These are phyloP conservation scores for Ustilago esculenta DNA, from an alignment of 1,284 basidiomycete genomes.

Conservation along the genomic window DNA sequence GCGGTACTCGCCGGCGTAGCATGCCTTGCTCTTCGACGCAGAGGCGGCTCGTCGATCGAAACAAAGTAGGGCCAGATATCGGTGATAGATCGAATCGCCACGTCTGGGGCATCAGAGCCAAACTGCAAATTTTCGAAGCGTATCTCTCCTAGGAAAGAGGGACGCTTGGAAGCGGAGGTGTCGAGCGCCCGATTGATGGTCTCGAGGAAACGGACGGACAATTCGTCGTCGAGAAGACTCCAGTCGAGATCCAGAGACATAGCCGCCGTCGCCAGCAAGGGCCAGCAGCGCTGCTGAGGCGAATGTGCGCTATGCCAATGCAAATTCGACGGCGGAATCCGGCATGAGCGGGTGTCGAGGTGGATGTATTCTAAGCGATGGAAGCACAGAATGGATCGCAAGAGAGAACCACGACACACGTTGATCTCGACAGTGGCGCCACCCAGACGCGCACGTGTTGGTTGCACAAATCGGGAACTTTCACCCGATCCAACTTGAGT, in stretches of 20 bases:
- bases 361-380: no score
- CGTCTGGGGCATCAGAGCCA: slow-evolving; percentile 81
- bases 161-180: slow-evolving; percentile 73
- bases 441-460: no score
- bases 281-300: background rate
- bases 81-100: slow-evolving; percentile 88
- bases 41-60: slow-evolving; percentile 36
- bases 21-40: slow-evolving; percentile 23
- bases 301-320: slow-evolving; percentile 3
- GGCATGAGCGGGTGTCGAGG: background rate
- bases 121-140: slow-evolving; percentile 86
- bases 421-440: no score
- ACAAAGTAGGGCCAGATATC: slow-evolving; percentile 92
- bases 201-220: slow-evolving; percentile 78
- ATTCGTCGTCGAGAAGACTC: slow-evolving; percentile 73
- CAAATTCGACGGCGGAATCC: fast-evolving
- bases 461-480: slow-evolving; percentile 8
- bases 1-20: slow-evolving; percentile 32
- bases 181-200: slow-evolving; percentile 82
- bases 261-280: background rate
- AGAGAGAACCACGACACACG: no score
- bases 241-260: slow-evolving; percentile 72
- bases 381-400: no score
- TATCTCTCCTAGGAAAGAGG: slow-evolving; percentile 92
- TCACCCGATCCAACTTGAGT: no score